Evolutionary conservation across 2,329 filamentous ascomycete species (phyloP).

Genomic region (Ophiostoma ips): DNA sequence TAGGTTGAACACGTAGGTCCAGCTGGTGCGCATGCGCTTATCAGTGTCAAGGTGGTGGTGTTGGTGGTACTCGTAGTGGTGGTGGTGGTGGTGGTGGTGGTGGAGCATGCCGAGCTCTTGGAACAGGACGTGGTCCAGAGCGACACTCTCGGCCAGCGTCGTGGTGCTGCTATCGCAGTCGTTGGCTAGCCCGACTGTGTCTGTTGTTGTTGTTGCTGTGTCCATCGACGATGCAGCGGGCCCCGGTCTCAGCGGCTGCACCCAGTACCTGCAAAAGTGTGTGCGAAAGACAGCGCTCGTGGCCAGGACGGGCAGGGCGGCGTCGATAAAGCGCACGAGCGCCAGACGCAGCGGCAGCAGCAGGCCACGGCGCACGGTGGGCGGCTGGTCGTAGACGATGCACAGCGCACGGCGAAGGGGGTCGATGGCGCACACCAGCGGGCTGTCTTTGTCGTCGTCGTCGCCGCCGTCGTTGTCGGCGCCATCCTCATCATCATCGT

Average conservation of each 20-base stretch:
- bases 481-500: neutral
- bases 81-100: neutral
- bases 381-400: constrained; percentile 17
- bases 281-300: constrained; percentile 13
- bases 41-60: no score
- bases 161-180: no score
- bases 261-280: constrained; percentile 9
- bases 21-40: no score
- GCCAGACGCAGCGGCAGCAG: constrained; percentile 15
- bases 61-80: neutral
- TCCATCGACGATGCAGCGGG: no score
- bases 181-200: no score
- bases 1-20: neutral
- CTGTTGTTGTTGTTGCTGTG: neutral
- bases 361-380: neutral
- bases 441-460: neutral
- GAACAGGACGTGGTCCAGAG: constrained; percentile 1
- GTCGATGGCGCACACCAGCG: constrained; percentile 14
- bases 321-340: constrained; percentile 17
- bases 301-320: constrained; percentile 14
- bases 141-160: neutral
- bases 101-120: neutral
- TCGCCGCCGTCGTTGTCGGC: no score
- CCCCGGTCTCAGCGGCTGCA: no score
- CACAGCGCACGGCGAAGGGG: constrained; percentile 14